Evolutionary conservation across 2,329 filamentous ascomycete genomes (phyloP).

Genomic region (Xylariaceae sp.): DNA sequence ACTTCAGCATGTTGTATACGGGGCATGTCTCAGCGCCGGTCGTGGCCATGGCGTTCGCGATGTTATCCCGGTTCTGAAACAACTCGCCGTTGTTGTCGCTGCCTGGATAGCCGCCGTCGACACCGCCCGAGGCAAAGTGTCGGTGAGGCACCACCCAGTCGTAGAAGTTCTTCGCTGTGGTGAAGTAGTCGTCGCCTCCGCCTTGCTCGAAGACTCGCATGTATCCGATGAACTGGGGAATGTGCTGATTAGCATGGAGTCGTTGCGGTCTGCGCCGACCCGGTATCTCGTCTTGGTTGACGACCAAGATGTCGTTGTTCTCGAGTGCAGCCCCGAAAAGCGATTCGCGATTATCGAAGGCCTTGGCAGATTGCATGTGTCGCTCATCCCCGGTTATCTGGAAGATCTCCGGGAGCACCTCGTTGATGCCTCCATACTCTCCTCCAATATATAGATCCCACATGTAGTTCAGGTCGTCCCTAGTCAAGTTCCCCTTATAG

Average conservation of each 20-base stretch:
- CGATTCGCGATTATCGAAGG: slow-evolving; percentile 32
- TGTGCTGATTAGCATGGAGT: slow-evolving; percentile 32
- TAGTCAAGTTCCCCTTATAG: slow-evolving; percentile 31
- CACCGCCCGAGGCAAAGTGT: slow-evolving; percentile 30
- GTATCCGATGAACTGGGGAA: slow-evolving; percentile 33
- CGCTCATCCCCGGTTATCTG: slow-evolving; percentile 28
- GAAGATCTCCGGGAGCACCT: slow-evolving; percentile 33
- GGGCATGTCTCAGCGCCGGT: slow-evolving; percentile 33
- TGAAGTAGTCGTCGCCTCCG: slow-evolving; percentile 28
- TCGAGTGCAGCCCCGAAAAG: slow-evolving; percentile 30
- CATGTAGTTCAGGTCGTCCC: slow-evolving; percentile 34
- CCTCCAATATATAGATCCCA: slow-evolving; percentile 34
- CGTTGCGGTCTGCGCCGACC: slow-evolving; percentile 29
- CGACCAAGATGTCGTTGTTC: slow-evolving; percentile 30
- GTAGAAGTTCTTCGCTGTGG: slow-evolving; percentile 33
- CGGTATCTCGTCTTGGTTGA: slow-evolving; percentile 26
- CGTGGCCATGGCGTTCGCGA: slow-evolving; percentile 29
- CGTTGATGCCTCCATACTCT: slow-evolving; percentile 32
- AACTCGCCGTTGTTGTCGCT: slow-evolving; percentile 31
- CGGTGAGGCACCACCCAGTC: slow-evolving; percentile 33
- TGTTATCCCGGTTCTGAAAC: slow-evolving; percentile 33
- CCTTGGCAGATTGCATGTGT: slow-evolving; percentile 30
- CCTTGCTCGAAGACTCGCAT: slow-evolving; percentile 30
- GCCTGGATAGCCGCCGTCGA: slow-evolving; percentile 30
- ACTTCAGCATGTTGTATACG: slow-evolving; percentile 32